phyloP scores from a whole-genome alignment of 768 basidiomycete species.

The Mycena latifolia region DNA sequence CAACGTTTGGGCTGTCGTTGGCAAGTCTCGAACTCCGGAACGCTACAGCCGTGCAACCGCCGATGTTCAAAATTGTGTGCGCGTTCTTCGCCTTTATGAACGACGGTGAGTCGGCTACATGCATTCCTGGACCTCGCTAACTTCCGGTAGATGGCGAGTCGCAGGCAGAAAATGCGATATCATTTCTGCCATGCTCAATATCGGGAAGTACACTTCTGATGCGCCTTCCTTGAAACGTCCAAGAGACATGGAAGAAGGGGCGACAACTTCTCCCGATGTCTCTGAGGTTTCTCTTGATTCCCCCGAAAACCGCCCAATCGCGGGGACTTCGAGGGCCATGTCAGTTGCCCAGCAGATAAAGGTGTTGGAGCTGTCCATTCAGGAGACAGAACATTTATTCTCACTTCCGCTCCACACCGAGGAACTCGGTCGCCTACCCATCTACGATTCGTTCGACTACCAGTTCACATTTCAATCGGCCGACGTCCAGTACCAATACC shows the following conservation, averaged over 20 bases:
- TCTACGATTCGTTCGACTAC: conserved; percentile 8
- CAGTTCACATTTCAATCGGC: background rate
- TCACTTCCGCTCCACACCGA: conserved; percentile 23
- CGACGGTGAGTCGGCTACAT: background rate
- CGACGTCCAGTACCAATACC: too few relatives aligned
- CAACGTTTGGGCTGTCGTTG: background rate
- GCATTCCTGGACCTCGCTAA: background rate
- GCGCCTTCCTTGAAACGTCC: conserved; percentile 11
- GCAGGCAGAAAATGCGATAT: conserved; percentile 26
- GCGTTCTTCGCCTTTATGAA: conserved; percentile 16
- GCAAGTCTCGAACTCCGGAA: conserved; percentile 3
- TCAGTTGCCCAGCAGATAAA: background rate
- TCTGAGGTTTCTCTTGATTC: background rate
- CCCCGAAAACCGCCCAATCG: background rate
- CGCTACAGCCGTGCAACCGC: conserved; percentile 48
- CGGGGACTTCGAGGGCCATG: background rate
- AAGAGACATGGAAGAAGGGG: background rate
- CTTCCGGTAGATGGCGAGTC: conserved; percentile 12
- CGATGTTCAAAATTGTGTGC: conserved; percentile 55
- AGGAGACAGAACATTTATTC: conserved; percentile 16
- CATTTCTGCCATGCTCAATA: conserved; percentile 22
- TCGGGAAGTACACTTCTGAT: conserved; percentile 2
- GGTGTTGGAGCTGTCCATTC: conserved; percentile 4
- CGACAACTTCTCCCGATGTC: background rate
- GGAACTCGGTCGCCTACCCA: conserved; percentile 23